Base-by-base conservation (phyloP, 257 asterid species). In the Ophiorrhiza pumila region DNA sequence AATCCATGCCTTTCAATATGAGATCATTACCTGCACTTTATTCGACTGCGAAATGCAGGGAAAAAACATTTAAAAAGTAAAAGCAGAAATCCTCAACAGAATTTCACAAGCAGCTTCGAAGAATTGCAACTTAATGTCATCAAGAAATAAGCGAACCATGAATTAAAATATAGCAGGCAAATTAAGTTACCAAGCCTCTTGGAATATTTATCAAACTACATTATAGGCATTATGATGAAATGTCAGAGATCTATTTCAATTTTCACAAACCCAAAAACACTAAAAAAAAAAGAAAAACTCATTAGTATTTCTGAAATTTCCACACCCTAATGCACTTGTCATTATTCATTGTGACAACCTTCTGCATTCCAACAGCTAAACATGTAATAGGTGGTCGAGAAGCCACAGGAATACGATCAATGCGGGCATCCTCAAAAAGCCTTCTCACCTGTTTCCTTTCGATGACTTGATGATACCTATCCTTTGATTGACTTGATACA, bases 331-430 rank as follows among this genome's bases (percentile, higher is more conserved):
- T 61, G 79, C 63, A 73, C 7, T 49, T 83, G 46, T 86, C 92
- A 74, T 83, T 68, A 65, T 94, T 96, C 32, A 88, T 71, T 15
- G 97, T 90, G 20, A 92, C 96, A 53, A 94, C 86, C 80, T 94
- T 94, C 87, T 90, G 89, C 98, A 94, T 90, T 71, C 99, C 98
- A 15, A 89, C 98, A 49, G 93, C 96, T 85, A 91, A 84, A 79
- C 94, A 84, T 12, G 87, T 80, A 66, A 94, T 86, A 31, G 91
- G 92, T 29, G 91, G 93, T 23, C 93, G 84, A 76, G 70, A 71
- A 70, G 75, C 46, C 31, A 67, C 85, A 20, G 87, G 90, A 91
- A 90, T 79, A 22, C 81, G 88, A 71, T 91, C 93, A 6, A 94
- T 65, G 0, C 88, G 93, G 22, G 83, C 89, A 71, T 87, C 92